Base-by-base conservation (phyloP, 306 rosid genomes). In the Styphnolobium japonicum region DNA sequence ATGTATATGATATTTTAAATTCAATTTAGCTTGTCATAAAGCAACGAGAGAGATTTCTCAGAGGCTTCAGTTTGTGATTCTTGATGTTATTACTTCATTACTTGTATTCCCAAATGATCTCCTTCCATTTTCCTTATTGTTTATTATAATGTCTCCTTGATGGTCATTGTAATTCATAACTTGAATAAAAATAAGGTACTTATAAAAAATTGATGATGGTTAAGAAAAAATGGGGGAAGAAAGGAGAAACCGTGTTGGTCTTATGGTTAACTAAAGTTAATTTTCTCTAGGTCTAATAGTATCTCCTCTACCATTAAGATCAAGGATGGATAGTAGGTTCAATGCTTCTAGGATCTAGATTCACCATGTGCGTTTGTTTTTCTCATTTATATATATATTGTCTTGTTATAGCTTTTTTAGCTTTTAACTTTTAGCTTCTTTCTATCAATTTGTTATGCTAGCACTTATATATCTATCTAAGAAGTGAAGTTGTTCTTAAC, bases 401-500 rank as follows among this genome's bases (percentile, higher is more conserved):
- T 63, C 23, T 7, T 46, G 52, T 36, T 39, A 31, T 25, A 57
- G 33, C 52, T 10, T 31, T 57, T 58, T 69, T 69, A 79, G 22
- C 42, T 15, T 31, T 31, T 36, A 7, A 12, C 53, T 21, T 5
- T 15, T 56, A 14, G 48, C 31, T 68, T 79, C 14, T 56, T 45
- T 56, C 18, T 31, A 45, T 45, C 82, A 79, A 31, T 70, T 43
- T 60, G 72, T 23, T 36, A 18, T 34, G 9, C 19, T 10, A 12
- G 29, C 12, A 18, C 60, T 72, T 80, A 31, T 37, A 49, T n/a
- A n/a, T n/a, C n/a, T 49, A 27, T 58, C 46, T 67, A 21, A 75
- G 68, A 10, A 80, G 33, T 64, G 76, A 81, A 58, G 56, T 71
- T 71, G 73, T 58, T 75, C 46, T 33, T 36, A 46, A 37, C 62